Evolutionary conservation across 768 basidiomycete genomes (phyloP).

Genomic region (Tricholoma hemisulphureum): DNA sequence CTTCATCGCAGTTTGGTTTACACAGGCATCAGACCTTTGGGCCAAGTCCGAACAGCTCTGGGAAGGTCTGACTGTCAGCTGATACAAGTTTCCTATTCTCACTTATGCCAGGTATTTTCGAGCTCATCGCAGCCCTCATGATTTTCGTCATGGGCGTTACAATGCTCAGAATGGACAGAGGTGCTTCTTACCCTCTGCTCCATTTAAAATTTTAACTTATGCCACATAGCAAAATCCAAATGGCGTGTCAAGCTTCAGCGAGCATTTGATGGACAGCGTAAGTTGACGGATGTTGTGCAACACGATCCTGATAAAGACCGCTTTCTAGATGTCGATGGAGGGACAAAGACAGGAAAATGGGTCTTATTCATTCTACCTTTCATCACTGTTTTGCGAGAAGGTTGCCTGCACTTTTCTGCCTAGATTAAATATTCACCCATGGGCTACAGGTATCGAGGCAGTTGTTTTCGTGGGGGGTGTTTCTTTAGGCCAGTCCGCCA

Average conservation of each 20-base stretch:
- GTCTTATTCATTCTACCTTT: conserved; percentile 86
- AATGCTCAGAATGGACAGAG: conserved; percentile 92
- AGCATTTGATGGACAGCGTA: conserved; percentile 67
- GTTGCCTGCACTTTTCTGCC: conserved; percentile 29
- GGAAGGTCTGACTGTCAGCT: conserved; percentile 65
- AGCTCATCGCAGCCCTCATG: conserved; percentile 70
- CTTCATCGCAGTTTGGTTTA: conserved; percentile 96
- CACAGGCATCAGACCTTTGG: conserved; percentile 84
- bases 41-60: conserved; percentile 80
- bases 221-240: conserved; percentile 68
- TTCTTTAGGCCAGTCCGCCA: conserved; percentile 77
- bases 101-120: conserved; percentile 53
- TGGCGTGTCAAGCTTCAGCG: conserved; percentile 87
- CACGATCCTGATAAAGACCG: neutral
- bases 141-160: conserved; percentile 92
- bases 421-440: neutral
- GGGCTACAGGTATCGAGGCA: conserved; percentile 68
- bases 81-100: neutral
- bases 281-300: conserved; percentile 13
- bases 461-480: conserved; percentile 95
- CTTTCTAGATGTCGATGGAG: conserved; percentile 42
- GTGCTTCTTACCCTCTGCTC: conserved; percentile 22
- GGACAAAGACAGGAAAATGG: conserved; percentile 69
- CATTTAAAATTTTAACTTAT: neutral
- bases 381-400: conserved; percentile 92